These are phyloP conservation scores for Coccinonectria pachysandricola DNA, from an alignment of 2,329 filamentous ascomycete genomes.

Conservation along the genomic window DNA sequence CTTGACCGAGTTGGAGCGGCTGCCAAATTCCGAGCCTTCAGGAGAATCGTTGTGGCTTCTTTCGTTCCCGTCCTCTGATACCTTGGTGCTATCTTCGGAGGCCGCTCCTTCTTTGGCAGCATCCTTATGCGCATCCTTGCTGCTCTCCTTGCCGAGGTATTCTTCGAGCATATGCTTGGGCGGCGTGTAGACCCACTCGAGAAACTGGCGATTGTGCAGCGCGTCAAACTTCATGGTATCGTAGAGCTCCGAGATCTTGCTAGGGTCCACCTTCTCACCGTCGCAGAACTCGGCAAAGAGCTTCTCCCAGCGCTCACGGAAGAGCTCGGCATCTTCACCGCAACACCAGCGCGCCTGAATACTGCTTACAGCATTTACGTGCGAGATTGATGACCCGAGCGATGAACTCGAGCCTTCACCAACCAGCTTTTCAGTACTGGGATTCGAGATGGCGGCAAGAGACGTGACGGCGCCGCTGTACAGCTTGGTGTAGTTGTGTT, in stretches of 20 bases:
- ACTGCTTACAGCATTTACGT: constrained; percentile 50
- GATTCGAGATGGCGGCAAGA: constrained; percentile 45
- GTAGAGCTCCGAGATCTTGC: constrained; percentile 96
- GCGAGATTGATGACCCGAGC: constrained; percentile 41
- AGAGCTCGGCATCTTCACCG: constrained; percentile 87
- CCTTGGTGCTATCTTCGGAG: no score
- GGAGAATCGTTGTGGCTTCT: constrained; percentile 19
- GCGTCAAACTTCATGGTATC: constrained; percentile 99
- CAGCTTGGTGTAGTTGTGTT: constrained; percentile 80
- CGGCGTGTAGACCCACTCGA: constrained; percentile 96
- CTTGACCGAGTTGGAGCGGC: constrained; percentile 26
- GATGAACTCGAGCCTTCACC: constrained; percentile 33
- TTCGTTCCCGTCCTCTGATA: constrained; percentile 30
- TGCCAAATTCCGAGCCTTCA: constrained; percentile 27
- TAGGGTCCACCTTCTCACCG: constrained; percentile 94
- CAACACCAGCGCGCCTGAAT: constrained; percentile 95
- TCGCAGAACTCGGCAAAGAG: constrained; percentile 95
- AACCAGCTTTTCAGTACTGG: constrained; percentile 34
- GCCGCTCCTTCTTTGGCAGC: no score
- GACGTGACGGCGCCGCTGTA: constrained; percentile 56
- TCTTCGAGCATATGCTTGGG: constrained; percentile 68
- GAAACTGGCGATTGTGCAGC: constrained; percentile 87
- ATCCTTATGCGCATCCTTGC: no score
- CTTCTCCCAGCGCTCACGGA: constrained; percentile 97
- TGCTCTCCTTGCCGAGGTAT: constrained; percentile 33